Evolutionary conservation across 2,329 filamentous ascomycete genomes (phyloP).

Genomic region (Proliferodiscus dingleyae): DNA sequence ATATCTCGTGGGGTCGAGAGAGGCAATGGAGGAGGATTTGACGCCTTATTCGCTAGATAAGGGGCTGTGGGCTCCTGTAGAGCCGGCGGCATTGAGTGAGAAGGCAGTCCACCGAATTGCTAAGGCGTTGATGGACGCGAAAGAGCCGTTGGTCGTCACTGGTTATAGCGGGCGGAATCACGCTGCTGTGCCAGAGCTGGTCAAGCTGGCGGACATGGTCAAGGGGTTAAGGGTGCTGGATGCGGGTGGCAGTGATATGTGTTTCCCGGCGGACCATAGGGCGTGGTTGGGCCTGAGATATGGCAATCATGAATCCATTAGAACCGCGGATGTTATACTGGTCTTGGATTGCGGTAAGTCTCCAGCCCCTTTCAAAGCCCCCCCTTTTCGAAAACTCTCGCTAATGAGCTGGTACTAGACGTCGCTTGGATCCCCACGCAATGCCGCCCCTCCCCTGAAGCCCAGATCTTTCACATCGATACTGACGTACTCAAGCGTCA

Average conservation of each 20-base stretch:
- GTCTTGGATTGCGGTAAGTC: conserved; percentile 67
- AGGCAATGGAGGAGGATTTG: conserved; percentile 68
- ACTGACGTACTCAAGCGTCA: conserved; percentile 60
- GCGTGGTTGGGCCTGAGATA: conserved; percentile 67
- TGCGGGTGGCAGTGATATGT: conserved; percentile 75
- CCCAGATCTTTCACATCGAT: conserved; percentile 59
- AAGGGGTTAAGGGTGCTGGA: conserved; percentile 69
- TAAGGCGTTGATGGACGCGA: conserved; percentile 52
- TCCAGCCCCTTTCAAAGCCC: not conserved
- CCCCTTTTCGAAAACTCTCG: not conserved
- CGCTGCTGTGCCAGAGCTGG: conserved; percentile 53
- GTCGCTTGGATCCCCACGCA: conserved; percentile 90
- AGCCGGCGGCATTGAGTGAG: conserved; percentile 50
- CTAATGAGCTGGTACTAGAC: conserved; percentile 41
- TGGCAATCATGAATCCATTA: conserved; percentile 68
- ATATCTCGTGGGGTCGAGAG: conserved; percentile 61
- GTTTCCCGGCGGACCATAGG: conserved; percentile 67
- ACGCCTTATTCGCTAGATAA: conserved; percentile 54
- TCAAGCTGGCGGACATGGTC: conserved; percentile 62
- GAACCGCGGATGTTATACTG: conserved; percentile 75
- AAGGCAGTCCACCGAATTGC: conserved; percentile 55
- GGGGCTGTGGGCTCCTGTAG: conserved; percentile 55
- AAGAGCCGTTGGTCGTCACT: conserved; percentile 64
- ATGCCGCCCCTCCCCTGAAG: conserved; percentile 48
- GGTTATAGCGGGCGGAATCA: conserved; percentile 70